Percentiles rank a stretch among this genome's conserved stretches.
Conservation (phyloP, 2,329 filamentous ascomycete genomes). For the Alternaria ventricosa region DNA sequence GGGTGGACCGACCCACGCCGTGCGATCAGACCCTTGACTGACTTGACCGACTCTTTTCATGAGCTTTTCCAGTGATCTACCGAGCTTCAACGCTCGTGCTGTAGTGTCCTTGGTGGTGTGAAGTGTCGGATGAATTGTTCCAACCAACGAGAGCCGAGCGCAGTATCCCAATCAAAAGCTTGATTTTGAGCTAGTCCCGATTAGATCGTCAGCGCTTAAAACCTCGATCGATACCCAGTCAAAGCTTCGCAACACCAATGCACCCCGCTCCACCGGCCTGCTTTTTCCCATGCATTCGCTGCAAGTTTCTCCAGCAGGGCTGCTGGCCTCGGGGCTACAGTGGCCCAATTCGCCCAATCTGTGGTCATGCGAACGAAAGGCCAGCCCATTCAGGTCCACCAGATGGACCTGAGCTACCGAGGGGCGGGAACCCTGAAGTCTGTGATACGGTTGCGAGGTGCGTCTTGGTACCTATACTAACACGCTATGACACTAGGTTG, state of each 20-base stretch:
- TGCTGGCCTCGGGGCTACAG: conserved; percentile 12
- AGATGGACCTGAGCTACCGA: conserved; percentile 15
- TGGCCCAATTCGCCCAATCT: conserved; percentile 37
- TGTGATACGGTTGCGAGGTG: conserved; percentile 34
- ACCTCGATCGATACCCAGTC: conserved; percentile 21
- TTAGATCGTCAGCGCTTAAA: conserved; percentile 28
- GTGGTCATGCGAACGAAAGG: conserved; percentile 46
- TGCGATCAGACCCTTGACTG: background rate
- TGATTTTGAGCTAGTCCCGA: conserved; percentile 16
- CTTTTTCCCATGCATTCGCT: conserved; percentile 38
- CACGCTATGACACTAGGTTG: conserved; percentile 3
- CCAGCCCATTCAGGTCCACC: conserved; percentile 21
- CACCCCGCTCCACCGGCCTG: conserved; percentile 32
- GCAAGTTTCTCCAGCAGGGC: conserved; percentile 30
- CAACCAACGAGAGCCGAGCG: conserved; percentile 20
- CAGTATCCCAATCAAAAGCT: conserved; percentile 25
- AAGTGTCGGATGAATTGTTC: conserved; percentile 11
- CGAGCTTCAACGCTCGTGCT: conserved; percentile 11
- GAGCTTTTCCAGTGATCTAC: background rate
- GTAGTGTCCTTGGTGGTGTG: conserved; percentile 4
- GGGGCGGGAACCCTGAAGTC: conserved; percentile 20
- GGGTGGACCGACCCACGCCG: background rate
- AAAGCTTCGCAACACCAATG: conserved; percentile 21
- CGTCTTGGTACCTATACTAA: conserved; percentile 18
- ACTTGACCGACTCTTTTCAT: background rate